These are phyloP conservation scores for Boechera retrofracta DNA, from an alignment of 345 rosid genomes.

Conservation along the genomic window DNA sequence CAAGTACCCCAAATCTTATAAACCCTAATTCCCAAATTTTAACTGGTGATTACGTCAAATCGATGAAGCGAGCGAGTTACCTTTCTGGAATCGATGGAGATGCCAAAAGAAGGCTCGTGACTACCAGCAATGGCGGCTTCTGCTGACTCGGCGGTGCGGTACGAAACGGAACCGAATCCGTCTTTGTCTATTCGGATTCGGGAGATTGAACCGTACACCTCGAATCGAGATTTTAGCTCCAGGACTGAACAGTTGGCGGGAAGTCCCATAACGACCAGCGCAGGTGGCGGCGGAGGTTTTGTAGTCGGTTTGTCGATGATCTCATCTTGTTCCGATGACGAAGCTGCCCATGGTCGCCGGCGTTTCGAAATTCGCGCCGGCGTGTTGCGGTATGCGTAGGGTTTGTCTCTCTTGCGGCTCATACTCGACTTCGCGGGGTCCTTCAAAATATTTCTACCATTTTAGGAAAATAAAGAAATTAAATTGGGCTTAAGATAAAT, in stretches of 20 bases:
- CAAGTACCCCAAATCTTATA: neutral
- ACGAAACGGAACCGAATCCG: constrained; percentile 62
- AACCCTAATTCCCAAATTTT: neutral
- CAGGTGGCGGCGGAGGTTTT: constrained; percentile 68
- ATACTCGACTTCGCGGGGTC: constrained; percentile 15
- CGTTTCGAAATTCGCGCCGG: constrained; percentile 52
- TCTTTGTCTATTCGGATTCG: constrained; percentile 80
- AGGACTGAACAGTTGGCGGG: constrained; percentile 74
- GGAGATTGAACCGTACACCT: constrained; percentile 90
- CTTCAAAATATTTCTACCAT: neutral
- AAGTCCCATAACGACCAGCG: constrained; percentile 65
- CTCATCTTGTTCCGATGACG: constrained; percentile 30
- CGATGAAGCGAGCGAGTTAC: constrained; percentile 22
- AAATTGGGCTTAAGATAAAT: neutral
- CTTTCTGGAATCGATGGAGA: constrained; percentile 62
- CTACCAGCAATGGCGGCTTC: constrained; percentile 81
- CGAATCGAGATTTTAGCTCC: constrained; percentile 87
- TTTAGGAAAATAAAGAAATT: neutral
- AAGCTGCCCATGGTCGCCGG: constrained; percentile 60
- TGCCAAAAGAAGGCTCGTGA: constrained; percentile 73
- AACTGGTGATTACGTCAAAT: no score
- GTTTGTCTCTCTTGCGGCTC: constrained; percentile 45
- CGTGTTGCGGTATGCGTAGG: constrained; percentile 29
- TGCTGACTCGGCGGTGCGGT: constrained; percentile 72
- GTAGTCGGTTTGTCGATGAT: constrained; percentile 47